Percentiles rank a stretch among this genome's conserved stretches.
These are phyloP conservation scores for Hapsidospora chrysogenum DNA, from an alignment of 495 filamentous ascomycete genomes.

Conservation along the genomic window DNA sequence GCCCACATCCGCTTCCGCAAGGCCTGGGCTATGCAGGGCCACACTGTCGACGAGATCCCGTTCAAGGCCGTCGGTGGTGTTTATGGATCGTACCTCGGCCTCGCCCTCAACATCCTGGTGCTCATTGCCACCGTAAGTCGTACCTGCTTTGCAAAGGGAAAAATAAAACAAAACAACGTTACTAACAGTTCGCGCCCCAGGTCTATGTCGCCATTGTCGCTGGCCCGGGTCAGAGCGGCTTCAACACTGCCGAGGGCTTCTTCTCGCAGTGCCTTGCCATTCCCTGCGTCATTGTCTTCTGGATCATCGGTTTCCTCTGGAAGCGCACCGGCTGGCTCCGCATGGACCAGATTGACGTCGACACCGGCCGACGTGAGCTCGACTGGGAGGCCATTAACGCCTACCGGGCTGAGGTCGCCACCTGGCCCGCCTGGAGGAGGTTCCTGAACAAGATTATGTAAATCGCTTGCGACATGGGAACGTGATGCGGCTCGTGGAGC, in stretches of 20 bases:
- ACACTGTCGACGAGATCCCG: constrained; percentile 50
- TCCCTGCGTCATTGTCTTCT: constrained; percentile 40
- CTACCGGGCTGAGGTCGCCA: constrained; percentile 20
- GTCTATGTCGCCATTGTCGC: constrained; percentile 32
- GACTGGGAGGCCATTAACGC: constrained; percentile 38
- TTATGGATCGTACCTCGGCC: constrained; percentile 48
- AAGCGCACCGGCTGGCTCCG: constrained; percentile 41
- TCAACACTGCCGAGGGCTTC: constrained; percentile 35
- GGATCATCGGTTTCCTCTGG: constrained; percentile 37
- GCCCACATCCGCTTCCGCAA: constrained; percentile 49
- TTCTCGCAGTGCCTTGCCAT: constrained; percentile 47
- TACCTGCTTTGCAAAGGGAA: too few relatives aligned
- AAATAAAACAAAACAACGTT: not conserved
- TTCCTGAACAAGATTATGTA: constrained; percentile 10
- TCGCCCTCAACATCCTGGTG: constrained; percentile 40
- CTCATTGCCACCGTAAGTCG: constrained; percentile 43
- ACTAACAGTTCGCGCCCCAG: constrained; percentile 13
- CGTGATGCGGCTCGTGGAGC: too few relatives aligned
- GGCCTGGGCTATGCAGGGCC: constrained; percentile 48
- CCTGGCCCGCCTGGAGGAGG: constrained; percentile 34
- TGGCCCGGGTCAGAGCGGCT: constrained; percentile 16
- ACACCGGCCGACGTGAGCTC: constrained; percentile 41
- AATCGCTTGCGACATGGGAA: too few relatives aligned
- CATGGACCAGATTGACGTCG: constrained; percentile 41
- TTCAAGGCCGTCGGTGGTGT: constrained; percentile 51